Conservation (phyloP, 768 basidiomycete genomes). For the Vararia minispora region DNA sequence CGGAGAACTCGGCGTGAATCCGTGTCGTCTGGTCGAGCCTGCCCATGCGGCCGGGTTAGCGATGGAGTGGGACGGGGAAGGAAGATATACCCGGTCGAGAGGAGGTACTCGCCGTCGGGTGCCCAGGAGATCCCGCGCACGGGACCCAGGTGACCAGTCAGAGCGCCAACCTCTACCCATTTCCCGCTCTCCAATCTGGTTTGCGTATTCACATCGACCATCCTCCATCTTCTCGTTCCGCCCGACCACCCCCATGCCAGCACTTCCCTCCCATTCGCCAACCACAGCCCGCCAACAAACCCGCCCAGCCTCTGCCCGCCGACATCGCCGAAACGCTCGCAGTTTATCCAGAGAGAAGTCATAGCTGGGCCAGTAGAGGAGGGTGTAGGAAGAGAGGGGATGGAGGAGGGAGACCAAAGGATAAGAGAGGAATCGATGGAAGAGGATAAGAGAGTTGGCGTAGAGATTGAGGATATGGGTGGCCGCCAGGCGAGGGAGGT, state of each 20-base stretch:
- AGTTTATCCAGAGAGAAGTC: constrained; percentile 79
- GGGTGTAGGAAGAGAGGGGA: too few species aligned
- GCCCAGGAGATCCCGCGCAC: constrained; percentile 84
- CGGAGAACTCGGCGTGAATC: constrained; percentile 54
- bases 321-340: constrained; percentile 87
- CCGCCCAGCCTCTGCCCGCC: constrained; percentile 87
- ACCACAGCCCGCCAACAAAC: constrained; percentile 89
- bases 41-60: constrained; percentile 3
- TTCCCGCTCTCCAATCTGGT: constrained; percentile 21
- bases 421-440: constrained; percentile 95
- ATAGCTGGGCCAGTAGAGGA: constrained; percentile 25
- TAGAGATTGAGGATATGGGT: constrained; percentile 12
- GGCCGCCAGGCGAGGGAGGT: constrained; percentile 85
- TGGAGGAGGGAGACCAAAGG: constrained; percentile 76
- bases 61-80: neutral
- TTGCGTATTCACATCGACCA: constrained; percentile 19
- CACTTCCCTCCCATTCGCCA: constrained; percentile 43
- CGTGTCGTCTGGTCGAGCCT: constrained; percentile 90
- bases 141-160: constrained; percentile 75
- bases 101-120: constrained; percentile 72
- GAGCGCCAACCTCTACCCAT: constrained; percentile 73
- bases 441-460: constrained; percentile 69
- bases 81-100: constrained; percentile 54
- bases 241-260: constrained; percentile 93
- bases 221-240: constrained; percentile 84